phyloP scores from a whole-genome alignment of 2,329 filamentous ascomycete genomes.

The Albifimbria verrucaria region DNA sequence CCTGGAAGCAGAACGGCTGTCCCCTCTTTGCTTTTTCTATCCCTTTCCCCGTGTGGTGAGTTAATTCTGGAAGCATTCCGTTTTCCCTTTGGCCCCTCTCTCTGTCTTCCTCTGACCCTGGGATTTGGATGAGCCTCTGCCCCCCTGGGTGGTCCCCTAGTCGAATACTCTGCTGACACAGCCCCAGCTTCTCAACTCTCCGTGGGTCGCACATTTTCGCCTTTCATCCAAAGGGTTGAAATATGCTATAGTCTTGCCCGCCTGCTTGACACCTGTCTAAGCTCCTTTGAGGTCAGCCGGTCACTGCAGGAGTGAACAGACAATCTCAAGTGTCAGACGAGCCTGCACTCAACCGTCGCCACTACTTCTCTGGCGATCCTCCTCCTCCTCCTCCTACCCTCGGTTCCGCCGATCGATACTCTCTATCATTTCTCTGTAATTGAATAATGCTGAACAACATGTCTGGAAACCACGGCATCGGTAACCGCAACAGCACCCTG shows the following conservation, averaged over 20 bases:
- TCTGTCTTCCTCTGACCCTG: slow-evolving; percentile 5
- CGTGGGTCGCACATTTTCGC: slow-evolving; percentile 8
- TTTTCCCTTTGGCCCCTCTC: slow-evolving; percentile 4
- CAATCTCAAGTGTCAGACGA: slow-evolving; percentile 6
- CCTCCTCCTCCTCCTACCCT: slow-evolving; percentile 5
- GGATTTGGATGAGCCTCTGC: background rate
- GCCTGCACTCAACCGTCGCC: slow-evolving; percentile 9
- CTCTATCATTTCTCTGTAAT: slow-evolving; percentile 8
- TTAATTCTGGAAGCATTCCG: background rate
- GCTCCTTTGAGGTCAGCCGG: slow-evolving; percentile 81
- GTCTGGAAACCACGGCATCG: slow-evolving; percentile 67
- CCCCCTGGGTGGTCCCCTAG: background rate
- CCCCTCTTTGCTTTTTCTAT: slow-evolving; percentile 20
- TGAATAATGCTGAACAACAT: slow-evolving; percentile 51
- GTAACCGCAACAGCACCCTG: slow-evolving; percentile 97
- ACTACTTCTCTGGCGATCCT: slow-evolving; percentile 14
- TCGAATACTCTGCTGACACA: slow-evolving; percentile 14
- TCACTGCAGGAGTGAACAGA: slow-evolving; percentile 67
- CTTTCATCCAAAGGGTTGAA: slow-evolving; percentile 7
- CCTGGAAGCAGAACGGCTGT: slow-evolving; percentile 36
- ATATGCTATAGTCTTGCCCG: slow-evolving; percentile 29
- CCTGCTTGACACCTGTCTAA: slow-evolving; percentile 25
- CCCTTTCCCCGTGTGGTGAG: background rate
- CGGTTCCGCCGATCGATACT: slow-evolving; percentile 6
- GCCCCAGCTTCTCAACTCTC: slow-evolving; percentile 17